These are phyloP conservation scores for Corchorus capsularis DNA, from an alignment of 345 rosid genomes.

Conservation along the genomic window DNA sequence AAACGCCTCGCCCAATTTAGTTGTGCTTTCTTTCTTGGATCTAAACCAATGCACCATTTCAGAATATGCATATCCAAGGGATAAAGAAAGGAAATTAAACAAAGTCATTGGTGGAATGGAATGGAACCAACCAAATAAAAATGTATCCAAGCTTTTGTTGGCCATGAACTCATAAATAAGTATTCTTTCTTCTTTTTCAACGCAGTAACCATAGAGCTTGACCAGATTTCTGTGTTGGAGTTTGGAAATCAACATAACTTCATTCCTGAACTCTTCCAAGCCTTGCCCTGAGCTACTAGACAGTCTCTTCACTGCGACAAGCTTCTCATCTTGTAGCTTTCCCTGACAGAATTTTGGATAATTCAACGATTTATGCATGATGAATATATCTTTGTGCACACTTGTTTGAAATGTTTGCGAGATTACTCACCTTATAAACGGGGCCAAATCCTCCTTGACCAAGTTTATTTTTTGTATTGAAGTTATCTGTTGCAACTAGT, in stretches of 20 bases:
- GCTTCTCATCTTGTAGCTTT: constrained; percentile 20
- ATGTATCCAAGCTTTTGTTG: constrained; percentile 31
- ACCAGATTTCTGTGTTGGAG: constrained; percentile 39
- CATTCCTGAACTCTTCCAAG: constrained; percentile 32
- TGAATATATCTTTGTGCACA: neutral
- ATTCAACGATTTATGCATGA: neutral
- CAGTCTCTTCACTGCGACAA: constrained; percentile 35
- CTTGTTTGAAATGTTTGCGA: neutral
- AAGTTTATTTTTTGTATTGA: constrained; percentile 18
- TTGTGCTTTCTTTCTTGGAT: constrained; percentile 10
- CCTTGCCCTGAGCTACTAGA: constrained; percentile 33
- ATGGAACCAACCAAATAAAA: constrained; percentile 32
- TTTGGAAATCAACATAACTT: constrained; percentile 27
- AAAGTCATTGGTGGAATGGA: no score
- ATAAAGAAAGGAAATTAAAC: neutral
- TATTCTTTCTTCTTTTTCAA: constrained; percentile 27
- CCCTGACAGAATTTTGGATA: constrained; percentile 17
- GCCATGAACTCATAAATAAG: constrained; percentile 34
- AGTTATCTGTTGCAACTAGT: constrained; percentile 22
- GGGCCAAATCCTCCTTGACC: constrained; percentile 37
- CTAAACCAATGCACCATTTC: neutral
- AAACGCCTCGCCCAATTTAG: constrained; percentile 24
- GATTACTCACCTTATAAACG: constrained; percentile 23
- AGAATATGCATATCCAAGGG: neutral
- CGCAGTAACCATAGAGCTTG: constrained; percentile 29